Evolutionary conservation across 83 land plant species (phyloP), one percentile per base, ranked within the genome.

Genomic region (Picea abies): DNA sequence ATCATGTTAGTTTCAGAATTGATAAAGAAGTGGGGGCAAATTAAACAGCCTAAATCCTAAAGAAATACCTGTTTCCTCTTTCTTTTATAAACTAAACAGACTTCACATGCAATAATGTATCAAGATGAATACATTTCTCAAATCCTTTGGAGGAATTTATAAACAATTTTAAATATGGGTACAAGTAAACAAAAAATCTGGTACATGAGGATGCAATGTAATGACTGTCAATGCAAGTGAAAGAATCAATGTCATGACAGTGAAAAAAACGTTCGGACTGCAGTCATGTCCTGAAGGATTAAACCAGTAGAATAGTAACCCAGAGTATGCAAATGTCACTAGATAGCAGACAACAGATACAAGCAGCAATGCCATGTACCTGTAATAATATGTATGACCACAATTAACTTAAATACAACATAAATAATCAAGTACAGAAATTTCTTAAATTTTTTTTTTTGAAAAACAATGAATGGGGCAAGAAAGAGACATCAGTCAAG

Each of bases 221-320:
- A 94, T 85, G 75, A 97, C 67, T 26, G 91, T 95, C 80, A 92
- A 95, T 16, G 79, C 85, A 63, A 95, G 86, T 22, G 90, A 95
- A 58, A 97, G 92, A 83, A 95, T 84, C 83, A 97, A 87, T 62
- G 95, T 92, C 91, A 94, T 88, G 69, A 90, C 91, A 82, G 94
- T 89, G 89, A 95, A 94, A 90, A 97, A 95, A 67, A 92, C 65
- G 81, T 97, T 97, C 66, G 94, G 92, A 80, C 93, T 94, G 83
- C 98, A 97, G 63, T 92, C 93, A 58, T 89, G 85, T 15, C 99
- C 98, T 19, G 94, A 92, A 11, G 99, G 99, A 82, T 90, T 95
- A 86, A 97, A 97, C 99, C 95, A 97, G 44, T 94, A 88, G 84
- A 96, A 97, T 20, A 97, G 90, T 63, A 97, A 63, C 32, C 95